These are phyloP conservation scores for Aegilops longissima DNA, from an alignment of 176 grass and related monocot genomes.

Conservation along the genomic window DNA sequence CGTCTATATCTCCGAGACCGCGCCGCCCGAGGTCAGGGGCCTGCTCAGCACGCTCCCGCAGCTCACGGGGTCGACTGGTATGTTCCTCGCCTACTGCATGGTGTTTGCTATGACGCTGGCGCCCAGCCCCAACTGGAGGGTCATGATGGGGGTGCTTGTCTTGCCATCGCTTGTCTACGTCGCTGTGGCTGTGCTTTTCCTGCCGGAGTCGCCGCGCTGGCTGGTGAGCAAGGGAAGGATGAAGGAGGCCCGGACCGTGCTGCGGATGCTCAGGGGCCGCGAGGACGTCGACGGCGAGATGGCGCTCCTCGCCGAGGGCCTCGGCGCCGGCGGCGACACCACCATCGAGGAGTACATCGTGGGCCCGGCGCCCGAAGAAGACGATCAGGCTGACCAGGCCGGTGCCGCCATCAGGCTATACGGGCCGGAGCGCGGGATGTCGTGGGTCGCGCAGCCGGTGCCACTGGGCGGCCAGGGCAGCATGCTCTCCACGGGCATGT, in stretches of 20 bases:
- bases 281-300: slow-evolving; percentile 73
- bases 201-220: slow-evolving; percentile 81
- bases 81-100: slow-evolving; percentile 88
- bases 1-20: slow-evolving; percentile 89
- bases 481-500: slow-evolving; percentile 49
- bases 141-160: slow-evolving; percentile 76
- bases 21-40: slow-evolving; percentile 70
- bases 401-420: slow-evolving; percentile 35
- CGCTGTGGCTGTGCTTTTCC: slow-evolving; percentile 39
- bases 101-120: slow-evolving; percentile 72
- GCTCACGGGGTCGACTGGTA: slow-evolving; percentile 67
- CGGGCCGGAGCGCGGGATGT: slow-evolving; percentile 51
- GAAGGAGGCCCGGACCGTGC: slow-evolving; percentile 62
- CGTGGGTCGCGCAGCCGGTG: slow-evolving; percentile 58
- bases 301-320: slow-evolving; percentile 81
- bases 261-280: slow-evolving; percentile 60
- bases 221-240: slow-evolving; percentile 82
- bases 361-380: not conserved
- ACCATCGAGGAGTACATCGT: slow-evolving; percentile 81
- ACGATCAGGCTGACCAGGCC: not conserved
- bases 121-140: slow-evolving; percentile 59
- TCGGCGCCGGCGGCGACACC: slow-evolving; percentile 46
- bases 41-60: slow-evolving; percentile 81
- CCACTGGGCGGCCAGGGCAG: slow-evolving; percentile 26
- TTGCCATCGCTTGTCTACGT: slow-evolving; percentile 58